A percentile compares a stretch with the other conserved stretches of the same genome.
Evolutionary conservation across 352 stramenopile species (phyloP).

Genomic region (Phytopythium aichiense): DNA sequence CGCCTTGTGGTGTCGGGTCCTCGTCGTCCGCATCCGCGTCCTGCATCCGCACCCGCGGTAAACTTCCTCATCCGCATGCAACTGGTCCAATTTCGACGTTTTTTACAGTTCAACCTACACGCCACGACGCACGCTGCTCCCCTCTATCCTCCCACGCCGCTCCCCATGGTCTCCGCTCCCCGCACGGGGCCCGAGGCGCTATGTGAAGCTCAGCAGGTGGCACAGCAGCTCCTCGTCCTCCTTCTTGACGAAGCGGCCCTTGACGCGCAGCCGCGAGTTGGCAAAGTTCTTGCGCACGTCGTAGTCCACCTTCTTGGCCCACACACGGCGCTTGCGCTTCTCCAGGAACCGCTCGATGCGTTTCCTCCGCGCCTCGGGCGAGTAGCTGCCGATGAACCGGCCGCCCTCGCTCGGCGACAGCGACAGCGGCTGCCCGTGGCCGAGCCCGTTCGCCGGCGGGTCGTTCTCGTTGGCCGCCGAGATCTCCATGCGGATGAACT

Average conservation of each 20-base stretch:
- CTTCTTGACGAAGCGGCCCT: constrained; percentile 99
- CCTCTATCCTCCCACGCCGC: background rate
- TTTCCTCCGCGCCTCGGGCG: constrained; percentile 77
- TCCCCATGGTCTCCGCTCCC: no score
- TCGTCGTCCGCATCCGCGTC: background rate
- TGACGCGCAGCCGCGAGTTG: constrained; percentile 96
- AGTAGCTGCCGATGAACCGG: constrained; percentile 63
- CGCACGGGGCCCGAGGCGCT: no score
- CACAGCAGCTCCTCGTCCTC: constrained; percentile 94
- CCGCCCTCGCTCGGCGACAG: constrained; percentile 17
- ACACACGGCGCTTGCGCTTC: constrained; percentile 92
- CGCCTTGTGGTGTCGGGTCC: no score
- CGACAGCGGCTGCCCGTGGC: constrained; percentile 2
- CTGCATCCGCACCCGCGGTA: no score
- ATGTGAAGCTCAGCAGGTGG: constrained; percentile 71
- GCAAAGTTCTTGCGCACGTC: constrained; percentile 99
- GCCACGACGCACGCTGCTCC: background rate
- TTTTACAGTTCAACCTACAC: background rate
- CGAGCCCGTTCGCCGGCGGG: constrained; percentile 6
- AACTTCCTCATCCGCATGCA: background rate
- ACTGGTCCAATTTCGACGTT: background rate
- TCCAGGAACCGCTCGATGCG: constrained; percentile 89
- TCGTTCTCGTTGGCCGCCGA: constrained; percentile 64
- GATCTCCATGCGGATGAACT: constrained; percentile 82
- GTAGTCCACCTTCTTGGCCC: constrained; percentile 98